Evolutionary conservation across 1,284 basidiomycete species (phyloP).

Genomic region (Boletus albobrunnescens): DNA sequence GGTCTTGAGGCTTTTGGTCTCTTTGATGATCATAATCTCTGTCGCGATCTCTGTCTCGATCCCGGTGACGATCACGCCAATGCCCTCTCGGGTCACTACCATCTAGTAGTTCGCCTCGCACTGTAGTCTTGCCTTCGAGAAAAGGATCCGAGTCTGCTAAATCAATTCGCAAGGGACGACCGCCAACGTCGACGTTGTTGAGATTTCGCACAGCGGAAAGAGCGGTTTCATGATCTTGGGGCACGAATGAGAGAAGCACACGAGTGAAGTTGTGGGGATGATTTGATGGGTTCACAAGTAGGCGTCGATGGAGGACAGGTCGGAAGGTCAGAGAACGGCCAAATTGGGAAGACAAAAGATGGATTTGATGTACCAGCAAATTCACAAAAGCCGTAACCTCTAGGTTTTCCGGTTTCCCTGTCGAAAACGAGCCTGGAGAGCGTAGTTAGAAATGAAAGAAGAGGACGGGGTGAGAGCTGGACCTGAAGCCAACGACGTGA

Average conservation of each 20-base stretch:
- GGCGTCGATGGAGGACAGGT: constrained; percentile 8
- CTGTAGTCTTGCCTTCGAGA: constrained; percentile 61
- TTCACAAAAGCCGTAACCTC: constrained; percentile 97
- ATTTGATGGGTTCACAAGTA: constrained; percentile 12
- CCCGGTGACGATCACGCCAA: constrained; percentile 49
- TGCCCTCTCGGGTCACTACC: constrained; percentile 48
- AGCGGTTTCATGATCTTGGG: constrained; percentile 85
- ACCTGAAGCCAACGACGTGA: constrained; percentile 86
- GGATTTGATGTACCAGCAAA: constrained; percentile 75
- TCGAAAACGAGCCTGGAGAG: constrained; percentile 89
- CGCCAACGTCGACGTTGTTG: constrained; percentile 78
- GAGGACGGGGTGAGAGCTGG: background rate
- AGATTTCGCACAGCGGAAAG: constrained; percentile 81
- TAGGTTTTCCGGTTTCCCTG: constrained; percentile 90
- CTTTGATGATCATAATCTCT: constrained; percentile 26
- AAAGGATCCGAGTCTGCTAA: constrained; percentile 62
- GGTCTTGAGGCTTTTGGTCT: constrained; percentile 38
- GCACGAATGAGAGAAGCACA: constrained; percentile 12
- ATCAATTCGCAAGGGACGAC: constrained; percentile 81
- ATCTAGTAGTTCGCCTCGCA: constrained; percentile 43
- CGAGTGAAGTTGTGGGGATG: constrained; percentile 5
- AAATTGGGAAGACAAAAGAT: constrained; percentile 29
- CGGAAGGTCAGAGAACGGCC: constrained; percentile 38
- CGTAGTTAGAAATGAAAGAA: constrained; percentile 2
- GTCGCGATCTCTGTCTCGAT: constrained; percentile 29